Evolutionary conservation across 805 yeast genomes (phyloP).

Genomic region (Candida verbasci): DNA sequence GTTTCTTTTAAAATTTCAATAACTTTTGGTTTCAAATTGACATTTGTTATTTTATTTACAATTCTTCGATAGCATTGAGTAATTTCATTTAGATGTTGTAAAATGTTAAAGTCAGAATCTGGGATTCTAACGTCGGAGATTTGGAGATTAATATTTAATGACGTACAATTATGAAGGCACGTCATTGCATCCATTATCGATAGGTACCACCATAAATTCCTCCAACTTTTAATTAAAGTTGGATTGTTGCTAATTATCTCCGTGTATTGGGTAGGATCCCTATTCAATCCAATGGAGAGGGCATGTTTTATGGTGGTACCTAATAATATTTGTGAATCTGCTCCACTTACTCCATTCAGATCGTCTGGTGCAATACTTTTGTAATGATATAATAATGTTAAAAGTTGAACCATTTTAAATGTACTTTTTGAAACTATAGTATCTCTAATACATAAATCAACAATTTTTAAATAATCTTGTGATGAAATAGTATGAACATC

Average conservation of each 20-base stretch:
- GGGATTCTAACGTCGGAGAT: conserved; percentile 26
- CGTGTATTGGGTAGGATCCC: conserved; percentile 36
- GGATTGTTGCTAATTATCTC: conserved; percentile 25
- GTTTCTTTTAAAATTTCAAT: conserved; percentile 32
- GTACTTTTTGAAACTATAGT: conserved; percentile 27
- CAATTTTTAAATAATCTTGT: conserved; percentile 24
- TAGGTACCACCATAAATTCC: conserved; percentile 33
- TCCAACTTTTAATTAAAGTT: conserved; percentile 27
- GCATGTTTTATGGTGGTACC: conserved; percentile 37
- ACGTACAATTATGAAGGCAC: conserved; percentile 30
- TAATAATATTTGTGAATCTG: conserved; percentile 34
- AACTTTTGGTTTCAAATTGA: conserved; percentile 26
- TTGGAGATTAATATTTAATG: conserved; percentile 23
- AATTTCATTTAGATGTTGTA: conserved; percentile 15
- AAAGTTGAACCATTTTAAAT: conserved; percentile 31
- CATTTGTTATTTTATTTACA: conserved; percentile 15
- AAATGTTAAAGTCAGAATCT: too few relatives aligned
- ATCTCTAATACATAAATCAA: conserved; percentile 32
- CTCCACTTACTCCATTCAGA: conserved; percentile 37
- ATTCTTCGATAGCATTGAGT: conserved; percentile 26
- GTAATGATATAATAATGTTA: conserved; percentile 30
- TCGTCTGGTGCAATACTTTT: conserved; percentile 38
- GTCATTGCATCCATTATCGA: conserved; percentile 24
- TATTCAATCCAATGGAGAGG: conserved; percentile 34
- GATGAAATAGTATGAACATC: conserved; percentile 28